Percentiles rank a stretch among this genome's conserved stretches.
Conservation (phyloP, 345 rosid species). For the Camelina hispida region DNA sequence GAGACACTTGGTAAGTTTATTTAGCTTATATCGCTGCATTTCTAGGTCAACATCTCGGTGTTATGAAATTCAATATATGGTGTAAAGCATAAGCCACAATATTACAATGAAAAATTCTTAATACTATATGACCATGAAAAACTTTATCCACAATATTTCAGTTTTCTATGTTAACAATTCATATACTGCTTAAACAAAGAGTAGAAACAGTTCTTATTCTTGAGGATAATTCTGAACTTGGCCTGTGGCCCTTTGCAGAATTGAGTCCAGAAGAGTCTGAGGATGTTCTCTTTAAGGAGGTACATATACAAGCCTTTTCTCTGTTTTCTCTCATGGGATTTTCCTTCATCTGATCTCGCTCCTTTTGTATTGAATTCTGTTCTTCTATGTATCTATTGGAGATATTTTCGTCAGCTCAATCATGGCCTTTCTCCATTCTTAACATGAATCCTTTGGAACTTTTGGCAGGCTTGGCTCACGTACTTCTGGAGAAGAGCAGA, state of each 20-base stretch:
- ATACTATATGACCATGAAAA: not conserved
- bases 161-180: conserved; percentile 6
- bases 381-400: conserved; percentile 13
- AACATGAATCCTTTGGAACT: conserved; percentile 20
- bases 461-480: conserved; percentile 92
- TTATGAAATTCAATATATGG: conserved; percentile 15
- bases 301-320: conserved; percentile 32
- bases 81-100: conserved; percentile 21
- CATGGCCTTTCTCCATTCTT: conserved; percentile 15
- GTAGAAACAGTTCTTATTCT: conserved; percentile 10
- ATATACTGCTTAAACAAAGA: conserved; percentile 13
- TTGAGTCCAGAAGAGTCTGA: conserved; percentile 95
- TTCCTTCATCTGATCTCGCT: conserved; percentile 21
- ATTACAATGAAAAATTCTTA: conserved; percentile 7
- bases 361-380: not conserved
- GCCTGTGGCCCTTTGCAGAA: conserved; percentile 54
- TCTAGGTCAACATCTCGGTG: conserved; percentile 12
- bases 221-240: conserved; percentile 14
- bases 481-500: conserved; percentile 98
- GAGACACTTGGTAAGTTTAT: conserved; percentile 86
- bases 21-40: conserved; percentile 11
- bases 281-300: conserved; percentile 99
- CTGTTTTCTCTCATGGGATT: conserved; percentile 8
- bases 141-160: too few relatives aligned
- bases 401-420: not conserved